Base-by-base conservation (phyloP, 2,329 filamentous ascomycete genomes). In the Phialophora macrospora region DNA sequence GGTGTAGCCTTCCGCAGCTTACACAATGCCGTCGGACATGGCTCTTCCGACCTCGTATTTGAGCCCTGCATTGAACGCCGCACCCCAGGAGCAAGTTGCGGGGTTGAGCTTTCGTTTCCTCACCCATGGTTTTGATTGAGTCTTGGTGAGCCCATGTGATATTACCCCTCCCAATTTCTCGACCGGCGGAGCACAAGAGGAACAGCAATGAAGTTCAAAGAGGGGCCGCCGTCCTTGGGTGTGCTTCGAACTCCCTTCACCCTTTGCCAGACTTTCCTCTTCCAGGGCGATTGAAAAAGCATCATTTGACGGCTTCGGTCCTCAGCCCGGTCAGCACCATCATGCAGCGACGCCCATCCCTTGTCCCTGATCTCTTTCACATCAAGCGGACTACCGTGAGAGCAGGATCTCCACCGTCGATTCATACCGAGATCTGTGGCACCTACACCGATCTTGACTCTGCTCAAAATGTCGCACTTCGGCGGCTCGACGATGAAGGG, bases 351-450 rank as follows among this genome's bases (percentile, higher is more conserved):
- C 64, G 64, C 7, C 59, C 54, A 14, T 66, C 64, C 20, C 64
- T 62, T 9, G 64, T 66, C 20, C 59, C 64, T 22, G 64, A 66
- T 49, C 60, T 66, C 22, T 66, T 55, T 54, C 64, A 66, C 48
- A 34, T 66, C 34, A 62, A 62, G 49, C 64, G 64, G 64, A 66
- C 59, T 6, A 66, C 60, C 20, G 55, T 62, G 48, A 59, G 20
- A 12, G 32, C 49, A 34, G 58, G 58, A 26, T 59, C 64, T 41
- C 64, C 59, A n/a, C 59, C 64, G 3, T 59, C 55, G 12, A 62
- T 62, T 55, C 60, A 34, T 17, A 66, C 64, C n/a, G 64, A 66
- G 51, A 60, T 66, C 34, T 66, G 64, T 48, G 64, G 59, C 9
- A 66, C 64, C 11, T 66, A 59, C 38, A 66, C 64, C 20, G 54